phyloP scores from a whole-genome alignment of 192 early-diverging fungal species.

The Coemansia sp. region DNA sequence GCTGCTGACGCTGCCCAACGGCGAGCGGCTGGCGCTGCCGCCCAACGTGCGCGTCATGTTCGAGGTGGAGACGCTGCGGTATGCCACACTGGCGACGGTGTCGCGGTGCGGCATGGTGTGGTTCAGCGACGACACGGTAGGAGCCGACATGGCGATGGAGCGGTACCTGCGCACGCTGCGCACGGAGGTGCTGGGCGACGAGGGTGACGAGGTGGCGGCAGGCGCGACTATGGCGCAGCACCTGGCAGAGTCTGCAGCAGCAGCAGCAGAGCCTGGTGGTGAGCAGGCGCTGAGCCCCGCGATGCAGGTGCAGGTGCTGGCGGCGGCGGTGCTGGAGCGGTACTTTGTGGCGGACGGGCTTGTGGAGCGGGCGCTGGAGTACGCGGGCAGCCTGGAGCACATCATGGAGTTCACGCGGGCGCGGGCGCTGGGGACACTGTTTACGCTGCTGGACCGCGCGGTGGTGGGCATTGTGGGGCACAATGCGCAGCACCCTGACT shows the following conservation, averaged over 20 bases:
- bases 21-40: conserved; percentile 93
- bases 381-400: conserved; percentile 77
- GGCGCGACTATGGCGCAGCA: background rate
- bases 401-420: conserved; percentile 97
- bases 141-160: conserved; percentile 71
- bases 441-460: conserved; percentile 89
- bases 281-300: conserved; percentile 56
- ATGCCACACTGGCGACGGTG: conserved; percentile 97
- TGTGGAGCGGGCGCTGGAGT: conserved; percentile 68
- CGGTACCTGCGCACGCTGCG: conserved; percentile 84
- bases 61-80: conserved; percentile 97
- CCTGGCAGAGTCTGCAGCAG: background rate
- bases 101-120: conserved; percentile 99
- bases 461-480: conserved; percentile 84
- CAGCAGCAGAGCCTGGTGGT: conserved; percentile 54
- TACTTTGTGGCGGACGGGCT: conserved; percentile 76
- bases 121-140: conserved; percentile 93
- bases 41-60: conserved; percentile 98
- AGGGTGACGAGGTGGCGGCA: conserved; percentile 71
- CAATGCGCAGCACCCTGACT: conserved; percentile 90
- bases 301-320: conserved; percentile 71
- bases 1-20: conserved; percentile 96
- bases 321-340: conserved; percentile 71
- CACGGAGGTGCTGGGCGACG: conserved; percentile 67
- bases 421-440: conserved; percentile 82